phyloP scores from a whole-genome alignment of 2,329 filamentous ascomycete species.

The Cytospora chrysosperma region DNA sequence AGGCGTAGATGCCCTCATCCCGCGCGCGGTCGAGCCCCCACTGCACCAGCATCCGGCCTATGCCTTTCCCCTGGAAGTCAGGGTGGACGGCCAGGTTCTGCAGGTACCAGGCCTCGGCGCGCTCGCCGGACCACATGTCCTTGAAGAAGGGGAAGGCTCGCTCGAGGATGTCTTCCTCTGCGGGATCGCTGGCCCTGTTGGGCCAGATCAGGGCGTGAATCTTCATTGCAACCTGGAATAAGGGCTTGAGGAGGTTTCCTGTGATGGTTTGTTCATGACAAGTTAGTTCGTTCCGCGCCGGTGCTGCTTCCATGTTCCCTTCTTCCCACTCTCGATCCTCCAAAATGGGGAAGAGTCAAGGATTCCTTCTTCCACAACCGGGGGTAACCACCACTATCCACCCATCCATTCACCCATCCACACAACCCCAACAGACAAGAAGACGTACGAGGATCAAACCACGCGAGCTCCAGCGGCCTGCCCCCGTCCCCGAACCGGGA shows the following conservation, averaged over 20 bases:
- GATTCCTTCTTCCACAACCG: too few species aligned
- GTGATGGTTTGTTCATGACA: background rate
- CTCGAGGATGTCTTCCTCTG: slow-evolving; percentile 2
- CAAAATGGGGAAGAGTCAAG: background rate
- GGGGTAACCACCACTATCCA: too few species aligned
- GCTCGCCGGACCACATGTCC: background rate
- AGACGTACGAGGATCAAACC: slow-evolving; percentile 27
- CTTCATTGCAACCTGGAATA: background rate
- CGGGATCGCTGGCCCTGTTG: slow-evolving; percentile 1
- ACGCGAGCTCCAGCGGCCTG: slow-evolving; percentile 22
- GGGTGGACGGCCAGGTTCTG: slow-evolving; percentile 6
- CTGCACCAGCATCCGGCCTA: slow-evolving; percentile 11
- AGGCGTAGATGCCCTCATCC: slow-evolving; percentile 7
- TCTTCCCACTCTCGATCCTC: background rate
- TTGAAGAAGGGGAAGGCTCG: slow-evolving; percentile 4
- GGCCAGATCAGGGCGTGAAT: slow-evolving; percentile 10
- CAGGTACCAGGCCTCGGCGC: slow-evolving; percentile 12
- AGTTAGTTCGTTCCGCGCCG: background rate
- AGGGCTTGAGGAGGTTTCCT: slow-evolving; percentile 26
- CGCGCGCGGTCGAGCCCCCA: slow-evolving; percentile 18
- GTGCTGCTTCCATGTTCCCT: background rate
- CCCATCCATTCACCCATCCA: too few species aligned
- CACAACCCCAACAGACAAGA: background rate
- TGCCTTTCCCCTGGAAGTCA: slow-evolving; percentile 6
- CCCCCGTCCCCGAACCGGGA: slow-evolving; percentile 27